Evolutionary conservation across 192 early-diverging fungal species (phyloP), one percentile per base, ranked within the genome.

Genomic region (Lunasporangiospora selenospora): DNA sequence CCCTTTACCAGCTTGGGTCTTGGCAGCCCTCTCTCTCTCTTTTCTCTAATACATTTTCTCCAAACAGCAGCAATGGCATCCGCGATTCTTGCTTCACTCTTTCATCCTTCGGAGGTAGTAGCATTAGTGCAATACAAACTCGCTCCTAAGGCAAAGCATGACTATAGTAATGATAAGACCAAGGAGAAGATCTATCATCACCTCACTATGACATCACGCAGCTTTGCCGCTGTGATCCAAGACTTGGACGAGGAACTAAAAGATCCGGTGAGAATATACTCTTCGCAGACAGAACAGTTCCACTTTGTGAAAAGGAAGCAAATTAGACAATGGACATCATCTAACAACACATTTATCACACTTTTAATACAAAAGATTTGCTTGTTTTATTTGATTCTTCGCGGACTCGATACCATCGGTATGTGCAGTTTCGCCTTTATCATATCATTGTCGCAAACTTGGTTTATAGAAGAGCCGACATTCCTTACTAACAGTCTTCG

Each of bases 171-270:
- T 21, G 62, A 81, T 41, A 75, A 83, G 34, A 65, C 53, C 19
- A 88, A 88, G 64, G 83, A 82, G 65, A 80, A 82, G 53, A 93
- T 94, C 81, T 98, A 99, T 82, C 80, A 93, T 65, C 94, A 92
- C 78, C 82, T 99, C 49, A 91, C 91, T 80, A 81, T 87, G 85
- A 98, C 96, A 31, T 98, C 96, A 45, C 92, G 98, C 43, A 96
- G 94, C 56, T 99, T 98, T 78, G 88, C 95, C 21, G 87, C 92
- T 29, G 97, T 99, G 50, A 99, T 98, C 80, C 90, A 92, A 76
- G 88, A 89, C 55, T 77, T 95, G 45, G 81, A 92, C 73, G 87
- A 88, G 24, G 88, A 83, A 34, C 80, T 94, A 21, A 88, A 90
- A 58, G 91, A 94, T 60, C 85, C 77, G 37, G 85, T 87, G 81